Evolutionary conservation across 306 rosid genomes (phyloP), one percentile per base, ranked within the genome.

Genomic region (Dryas octopetala): DNA sequence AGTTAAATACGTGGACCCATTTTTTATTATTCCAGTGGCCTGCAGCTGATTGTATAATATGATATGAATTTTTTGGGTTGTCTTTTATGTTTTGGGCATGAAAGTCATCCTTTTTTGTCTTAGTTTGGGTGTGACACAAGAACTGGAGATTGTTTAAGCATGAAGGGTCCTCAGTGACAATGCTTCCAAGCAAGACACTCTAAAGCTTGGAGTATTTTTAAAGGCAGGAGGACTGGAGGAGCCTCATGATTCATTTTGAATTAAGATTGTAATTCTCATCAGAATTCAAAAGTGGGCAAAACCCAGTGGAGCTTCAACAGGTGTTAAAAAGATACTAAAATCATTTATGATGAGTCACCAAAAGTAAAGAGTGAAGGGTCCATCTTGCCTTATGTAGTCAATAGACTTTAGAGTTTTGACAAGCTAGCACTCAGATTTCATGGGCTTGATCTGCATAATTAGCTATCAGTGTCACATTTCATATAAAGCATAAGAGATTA

Each of bases 131-230:
- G 19, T 67, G 64, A 80, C 58, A 80, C 54, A 49, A 81, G 79
- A 84, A 76, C 66, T 43, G 74, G 64, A 71, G 78, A 62, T 86
- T 84, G 77, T 81, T 83, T 71, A 85, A 63, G 79, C 74, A 32
- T 57, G 53, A 80, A 71, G 88, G 87, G 79, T 81, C 89, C 83
- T 81, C 80, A 17, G 15, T 9, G 44, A 71, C 78, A 73, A 81
- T 69, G 83, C 82, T 83, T 87, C 83, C 83, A 80, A 86, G 88
- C 85, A 86, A 86, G 69, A 77, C 71, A 45, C 78, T 23, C 63
- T 54, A 61, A 60, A 74, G 59, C n/a, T 23, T 58, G 59, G 47
- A 75, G 87, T 81, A 79, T 79, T 79, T 75, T 73, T 66, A 65
- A 88, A 88, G 88, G 26, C 15, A 55, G 14, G 23, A 0, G 15